Evolutionary conservation across 2,329 filamentous ascomycete genomes (phyloP), one percentile per base, ranked within the genome.

Genomic region (Arthrinium phaeospermum): DNA sequence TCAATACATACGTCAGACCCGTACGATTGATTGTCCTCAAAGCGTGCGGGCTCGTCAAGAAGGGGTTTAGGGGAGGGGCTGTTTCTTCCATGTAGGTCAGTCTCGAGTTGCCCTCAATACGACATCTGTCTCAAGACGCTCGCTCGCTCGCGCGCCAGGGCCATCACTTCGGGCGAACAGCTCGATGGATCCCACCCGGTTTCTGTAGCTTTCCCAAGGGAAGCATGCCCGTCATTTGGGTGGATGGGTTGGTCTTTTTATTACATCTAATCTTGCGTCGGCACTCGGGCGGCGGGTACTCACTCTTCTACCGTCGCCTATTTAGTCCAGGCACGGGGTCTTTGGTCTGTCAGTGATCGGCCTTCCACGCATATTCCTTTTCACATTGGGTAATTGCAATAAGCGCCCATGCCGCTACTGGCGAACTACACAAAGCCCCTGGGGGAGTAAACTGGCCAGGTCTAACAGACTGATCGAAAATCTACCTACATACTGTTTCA

Each of bases 1-100:
- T 64, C 57, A 64, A 64, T 64, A 64, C 57, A 64, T 64, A 64
- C 57, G 57, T 64, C 57, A 64, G 57, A 64, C 34, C 8, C 57
- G 57, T 64, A 64, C 34, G 57, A 41, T 64, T 22, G 57, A 41
- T 41, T 41, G n/a, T 64, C n/a, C 34, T 14, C 34, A 64, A 8
- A 34, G 34, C 57, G 30, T 41, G 57, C 57, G 57, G 57, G 19
- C 34, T 64, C 34, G 14, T 64, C 3, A 64, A 64, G 53, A 64
- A 64, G 30, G 57, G 57, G 57, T 41, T 64, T 37, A 41, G 57
- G 37, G 57, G 57, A 64, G 57, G 57, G 57, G 19, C 57, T 41
- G 57, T 64, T 64, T 41, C 34, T 22, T 30, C 57, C 6, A 30
- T 19, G 57, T 13, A 37, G 57, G 34, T 10, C 57, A 64, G 57